These are phyloP conservation scores for Hyaloperonospora arabidopsidis DNA, from an alignment of 352 stramenopile genomes.

Conservation along the genomic window DNA sequence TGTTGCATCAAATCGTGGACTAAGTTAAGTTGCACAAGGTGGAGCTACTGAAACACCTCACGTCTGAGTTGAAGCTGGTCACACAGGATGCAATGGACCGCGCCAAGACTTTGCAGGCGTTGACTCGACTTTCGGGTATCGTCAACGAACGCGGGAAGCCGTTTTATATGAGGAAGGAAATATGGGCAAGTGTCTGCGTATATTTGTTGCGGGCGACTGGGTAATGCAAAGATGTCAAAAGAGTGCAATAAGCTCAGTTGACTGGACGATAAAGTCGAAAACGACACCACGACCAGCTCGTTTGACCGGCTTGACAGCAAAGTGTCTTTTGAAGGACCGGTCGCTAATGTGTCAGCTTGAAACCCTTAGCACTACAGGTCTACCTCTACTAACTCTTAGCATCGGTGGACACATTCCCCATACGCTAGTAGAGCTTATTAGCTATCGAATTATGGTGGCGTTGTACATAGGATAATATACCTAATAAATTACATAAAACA, in stretches of 20 bases:
- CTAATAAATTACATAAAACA: too few relatives aligned
- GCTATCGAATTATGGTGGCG: too few relatives aligned
- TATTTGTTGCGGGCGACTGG: slow-evolving; percentile 58
- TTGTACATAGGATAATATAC: too few relatives aligned
- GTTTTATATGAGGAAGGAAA: slow-evolving; percentile 74
- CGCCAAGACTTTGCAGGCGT: slow-evolving; percentile 43
- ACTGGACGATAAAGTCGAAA: slow-evolving; percentile 38
- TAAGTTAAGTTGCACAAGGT: slow-evolving; percentile 74
- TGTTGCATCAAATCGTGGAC: slow-evolving; percentile 68
- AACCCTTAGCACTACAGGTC: too few relatives aligned
- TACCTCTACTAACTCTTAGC: too few relatives aligned
- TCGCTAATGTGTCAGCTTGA: not conserved
- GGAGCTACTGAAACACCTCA: slow-evolving; percentile 66
- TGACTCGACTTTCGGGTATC: slow-evolving; percentile 59
- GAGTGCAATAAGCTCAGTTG: slow-evolving; percentile 76
- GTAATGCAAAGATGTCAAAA: slow-evolving; percentile 53
- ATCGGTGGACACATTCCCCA: too few relatives aligned
- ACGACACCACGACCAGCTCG: slow-evolving; percentile 29
- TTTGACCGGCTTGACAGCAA: slow-evolving; percentile 35
- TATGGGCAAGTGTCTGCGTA: slow-evolving; percentile 68
- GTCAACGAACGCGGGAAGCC: slow-evolving; percentile 77
- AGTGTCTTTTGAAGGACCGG: slow-evolving; percentile 15
- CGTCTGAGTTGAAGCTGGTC: slow-evolving; percentile 50
- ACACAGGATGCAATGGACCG: slow-evolving; percentile 64
- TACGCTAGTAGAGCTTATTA: too few relatives aligned